Base-by-base conservation (phyloP, 2,329 filamentous ascomycete genomes). In the Sporothrix humicola region DNA sequence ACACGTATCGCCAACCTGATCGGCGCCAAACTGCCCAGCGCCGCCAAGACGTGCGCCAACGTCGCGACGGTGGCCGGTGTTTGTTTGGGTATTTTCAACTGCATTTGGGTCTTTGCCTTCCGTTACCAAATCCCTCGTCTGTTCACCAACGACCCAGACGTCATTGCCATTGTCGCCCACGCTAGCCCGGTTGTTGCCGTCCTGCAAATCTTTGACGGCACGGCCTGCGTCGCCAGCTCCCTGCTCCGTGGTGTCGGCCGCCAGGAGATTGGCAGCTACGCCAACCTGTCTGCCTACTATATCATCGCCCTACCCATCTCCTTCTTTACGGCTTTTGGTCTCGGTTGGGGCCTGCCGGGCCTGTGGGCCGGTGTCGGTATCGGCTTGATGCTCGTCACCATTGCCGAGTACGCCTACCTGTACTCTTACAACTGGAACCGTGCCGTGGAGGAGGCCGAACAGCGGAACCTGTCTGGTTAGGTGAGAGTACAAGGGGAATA, bases 1-100 rank as follows among this genome's bases (percentile, higher is more conserved):
- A 98, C 95, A 0, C 91, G 95, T 0, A 90, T 98, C 15, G 95
- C 95, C 20, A 98, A 98, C 78, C 84, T 98, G 48, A 97, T 98
- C 75, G 96, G 95, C 9, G 95, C 95, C 0, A 92, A 91, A 0
- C 86, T 98, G 12, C 90, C 93, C 2, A 90, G 91, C 63, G 92
- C 95, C 0, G 95, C 95, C 17, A 93, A 91, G 79, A 92, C 89
- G 2, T 92, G 92, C 0, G 92, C 92, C n/a, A 91, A 89, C 81
- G 94, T 97, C 73, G 85, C 90, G 3, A 87, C 97, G 75, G 85
- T 86, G 1, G 88, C 88, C 3, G 91, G 92, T 3, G 84, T 88
- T 68, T 76, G 92, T 17, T 87, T 97, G n/a, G 94, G 95, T 20
- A 73, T 94, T 15, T 87, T 95, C 80, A 98, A 98, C 81, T 84